phyloP scores from a whole-genome alignment of 2,329 filamentous ascomycete species.

The Aspergillus tamarii region DNA sequence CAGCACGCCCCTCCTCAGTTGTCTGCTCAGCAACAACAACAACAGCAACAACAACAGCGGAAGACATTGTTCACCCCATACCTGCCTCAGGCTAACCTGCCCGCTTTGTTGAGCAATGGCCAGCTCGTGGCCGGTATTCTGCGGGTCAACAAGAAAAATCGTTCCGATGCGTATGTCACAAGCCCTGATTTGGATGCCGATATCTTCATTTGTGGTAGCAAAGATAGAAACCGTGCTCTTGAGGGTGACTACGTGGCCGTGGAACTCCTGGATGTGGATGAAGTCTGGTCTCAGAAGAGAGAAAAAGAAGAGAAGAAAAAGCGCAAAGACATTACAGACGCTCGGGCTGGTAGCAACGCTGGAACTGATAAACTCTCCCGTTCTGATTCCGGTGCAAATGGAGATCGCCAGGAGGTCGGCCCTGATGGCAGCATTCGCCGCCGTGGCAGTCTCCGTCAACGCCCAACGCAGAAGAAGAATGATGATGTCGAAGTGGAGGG shows the following conservation, averaged over 20 bases:
- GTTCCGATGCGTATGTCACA: slow-evolving; percentile 96
- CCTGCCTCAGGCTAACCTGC: slow-evolving; percentile 89
- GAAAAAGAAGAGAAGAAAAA: slow-evolving; percentile 99
- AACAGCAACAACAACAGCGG: slow-evolving; percentile 82
- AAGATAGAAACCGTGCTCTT: slow-evolving; percentile 94
- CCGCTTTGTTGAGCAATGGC: slow-evolving; percentile 85
- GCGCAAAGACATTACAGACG: slow-evolving; percentile 97
- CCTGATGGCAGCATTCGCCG: slow-evolving; percentile 85
- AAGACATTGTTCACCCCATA: slow-evolving; percentile 99
- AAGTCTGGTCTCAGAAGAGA: slow-evolving; percentile 97
- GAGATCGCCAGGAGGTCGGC: slow-evolving; percentile 63
- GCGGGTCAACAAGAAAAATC: slow-evolving; percentile 99
- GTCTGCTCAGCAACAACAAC: slow-evolving; percentile 60
- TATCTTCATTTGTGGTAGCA: slow-evolving; percentile 99
- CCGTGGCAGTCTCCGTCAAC: slow-evolving; percentile 91
- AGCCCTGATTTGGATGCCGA: slow-evolving; percentile 94
- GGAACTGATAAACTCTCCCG: slow-evolving; percentile 65
- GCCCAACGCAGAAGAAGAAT: slow-evolving; percentile 99
- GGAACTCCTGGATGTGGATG: slow-evolving; percentile 94
- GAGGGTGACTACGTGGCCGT: slow-evolving; percentile 95
- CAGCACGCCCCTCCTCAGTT: slow-evolving; percentile 72
- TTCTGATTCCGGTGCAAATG: slow-evolving; percentile 62
- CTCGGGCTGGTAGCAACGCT: slow-evolving; percentile 74
- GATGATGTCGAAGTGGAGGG: slow-evolving; percentile 99
- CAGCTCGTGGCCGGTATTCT: slow-evolving; percentile 96